A percentile compares a stretch with the other conserved stretches of the same genome.
Evolutionary conservation across 768 basidiomycete genomes (phyloP).

Genomic region (Amanita rimosa): DNA sequence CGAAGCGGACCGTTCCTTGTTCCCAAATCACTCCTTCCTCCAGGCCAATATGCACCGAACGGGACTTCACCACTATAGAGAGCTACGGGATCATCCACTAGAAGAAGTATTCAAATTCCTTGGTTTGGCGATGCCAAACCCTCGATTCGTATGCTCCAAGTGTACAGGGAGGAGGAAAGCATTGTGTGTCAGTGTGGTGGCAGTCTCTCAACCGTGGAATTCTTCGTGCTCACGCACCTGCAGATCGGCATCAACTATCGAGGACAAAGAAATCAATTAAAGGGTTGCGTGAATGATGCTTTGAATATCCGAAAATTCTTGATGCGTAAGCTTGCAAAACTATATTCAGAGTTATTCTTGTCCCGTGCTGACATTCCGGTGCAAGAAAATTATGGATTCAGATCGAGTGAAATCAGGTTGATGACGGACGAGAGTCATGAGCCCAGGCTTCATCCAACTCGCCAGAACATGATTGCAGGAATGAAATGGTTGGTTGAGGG

Average conservation of each 20-base stretch:
- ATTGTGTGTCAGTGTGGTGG: conserved; percentile 46
- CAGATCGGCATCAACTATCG: conserved; percentile 76
- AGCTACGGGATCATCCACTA: conserved; percentile 1
- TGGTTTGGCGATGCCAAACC: neutral
- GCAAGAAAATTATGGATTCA: conserved; percentile 35
- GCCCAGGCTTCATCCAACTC: conserved; percentile 30
- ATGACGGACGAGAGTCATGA: conserved; percentile 51
- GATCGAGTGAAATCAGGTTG: conserved; percentile 51
- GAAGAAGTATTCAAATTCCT: neutral
- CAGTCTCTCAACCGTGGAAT: neutral
- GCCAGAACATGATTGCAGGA: conserved; percentile 33
- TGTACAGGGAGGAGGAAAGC: conserved; percentile 76
- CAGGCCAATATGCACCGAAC: neutral
- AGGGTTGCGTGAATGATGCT: conserved; percentile 78
- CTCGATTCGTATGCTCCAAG: conserved; percentile 29
- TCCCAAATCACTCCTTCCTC: neutral
- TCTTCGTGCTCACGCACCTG: neutral
- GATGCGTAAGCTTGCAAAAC: conserved; percentile 32
- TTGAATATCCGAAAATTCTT: conserved; percentile 59
- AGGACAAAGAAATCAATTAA: conserved; percentile 50
- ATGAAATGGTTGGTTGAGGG: conserved; percentile 55
- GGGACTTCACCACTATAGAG: conserved; percentile 1
- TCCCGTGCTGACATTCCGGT: neutral
- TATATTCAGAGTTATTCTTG: neutral
- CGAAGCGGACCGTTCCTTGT: neutral